Base-by-base conservation (phyloP, 345 rosid genomes). In the Moringa oleifera region DNA sequence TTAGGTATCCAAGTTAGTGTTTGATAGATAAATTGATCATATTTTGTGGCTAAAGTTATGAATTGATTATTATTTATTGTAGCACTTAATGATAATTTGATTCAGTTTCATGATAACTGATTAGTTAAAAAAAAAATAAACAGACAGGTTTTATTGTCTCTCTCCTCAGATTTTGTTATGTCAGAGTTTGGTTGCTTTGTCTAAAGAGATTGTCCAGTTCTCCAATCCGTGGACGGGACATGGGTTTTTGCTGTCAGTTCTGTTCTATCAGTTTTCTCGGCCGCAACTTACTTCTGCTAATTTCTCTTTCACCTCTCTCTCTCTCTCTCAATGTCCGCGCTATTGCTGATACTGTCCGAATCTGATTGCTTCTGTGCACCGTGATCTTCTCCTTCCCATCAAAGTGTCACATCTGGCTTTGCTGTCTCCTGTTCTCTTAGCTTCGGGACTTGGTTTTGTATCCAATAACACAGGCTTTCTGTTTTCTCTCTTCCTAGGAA, bases 131-230 rank as follows among this genome's bases (percentile, higher is more conserved):
- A 36, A 58, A 61, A 23, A 53, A 1, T 0, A 13, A n/a, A n/a
- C n/a, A n/a, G n/a, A n/a, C n/a, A n/a, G n/a, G n/a, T n/a, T 20
- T 65, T 41, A n/a, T 17, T 51, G 18, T 56, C 36, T 66, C 45
- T 36, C 22, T 57, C 1, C 36, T 21, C 12, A 1, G 13, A 41
- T 11, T 41, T 57, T 59, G 23, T 61, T 53, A 55, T 62, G 73
- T 75, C 55, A 73, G 73, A 75, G 25, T 59, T 65, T 51, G 67
- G 12, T 65, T 67, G 55, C 55, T 62, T 52, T 59, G 51, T 16
- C 47, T 41, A 41, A 41, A 11, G 47, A 41, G 17, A 41, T 41
- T 41, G 47, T 41, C 47, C 47, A 41, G 12, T 41, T 41, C 47
- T 41, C 1, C 17, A 41, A 41, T 11, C 47, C 1, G 13, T 15